phyloP scores from a whole-genome alignment of 495 filamentous ascomycete species.

The Xylaria flabelliformis region DNA sequence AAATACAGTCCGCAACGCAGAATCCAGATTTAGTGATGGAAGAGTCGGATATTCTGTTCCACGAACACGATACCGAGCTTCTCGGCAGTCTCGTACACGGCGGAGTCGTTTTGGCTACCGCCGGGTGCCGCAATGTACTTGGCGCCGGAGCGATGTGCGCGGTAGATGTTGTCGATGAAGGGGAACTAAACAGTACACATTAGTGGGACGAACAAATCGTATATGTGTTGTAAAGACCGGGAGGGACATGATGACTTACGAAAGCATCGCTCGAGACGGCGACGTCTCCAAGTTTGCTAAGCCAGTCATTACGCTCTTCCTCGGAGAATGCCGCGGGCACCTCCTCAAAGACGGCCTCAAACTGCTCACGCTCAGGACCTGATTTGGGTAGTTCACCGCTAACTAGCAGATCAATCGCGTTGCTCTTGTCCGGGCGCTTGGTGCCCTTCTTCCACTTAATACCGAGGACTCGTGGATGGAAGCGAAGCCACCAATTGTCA shows the following conservation, averaged over 20 bases:
- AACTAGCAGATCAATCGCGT: conserved; percentile 94
- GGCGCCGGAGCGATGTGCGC: conserved; percentile 82
- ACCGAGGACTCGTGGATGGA: conserved; percentile 82
- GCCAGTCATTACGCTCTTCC: conserved; percentile 85
- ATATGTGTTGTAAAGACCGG: not conserved
- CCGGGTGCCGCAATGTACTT: conserved; percentile 95
- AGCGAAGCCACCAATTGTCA: conserved; percentile 99
- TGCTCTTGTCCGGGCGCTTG: conserved; percentile 96
- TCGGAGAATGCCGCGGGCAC: conserved; percentile 83
- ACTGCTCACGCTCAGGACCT: conserved; percentile 81
- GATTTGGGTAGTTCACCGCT: conserved; percentile 82
- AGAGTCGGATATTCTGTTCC: conserved; percentile 84
- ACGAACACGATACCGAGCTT: conserved; percentile 91
- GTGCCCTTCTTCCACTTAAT: conserved; percentile 97
- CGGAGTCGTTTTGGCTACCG: conserved; percentile 90
- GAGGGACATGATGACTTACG: conserved; percentile 60
- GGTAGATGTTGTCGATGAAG: conserved; percentile 96
- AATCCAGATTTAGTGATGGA: conserved; percentile 72
- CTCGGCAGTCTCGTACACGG: conserved; percentile 90
- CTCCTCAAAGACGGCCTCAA: conserved; percentile 89
- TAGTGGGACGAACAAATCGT: conserved; percentile 2
- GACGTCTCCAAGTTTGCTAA: conserved; percentile 78
- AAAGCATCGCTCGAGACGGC: conserved; percentile 93
- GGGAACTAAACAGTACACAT: conserved; percentile 70
- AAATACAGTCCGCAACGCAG: not conserved